Base-by-base conservation (phyloP, 1,139 yeast genomes). In the Hyphopichia pseudoburtonii region DNA sequence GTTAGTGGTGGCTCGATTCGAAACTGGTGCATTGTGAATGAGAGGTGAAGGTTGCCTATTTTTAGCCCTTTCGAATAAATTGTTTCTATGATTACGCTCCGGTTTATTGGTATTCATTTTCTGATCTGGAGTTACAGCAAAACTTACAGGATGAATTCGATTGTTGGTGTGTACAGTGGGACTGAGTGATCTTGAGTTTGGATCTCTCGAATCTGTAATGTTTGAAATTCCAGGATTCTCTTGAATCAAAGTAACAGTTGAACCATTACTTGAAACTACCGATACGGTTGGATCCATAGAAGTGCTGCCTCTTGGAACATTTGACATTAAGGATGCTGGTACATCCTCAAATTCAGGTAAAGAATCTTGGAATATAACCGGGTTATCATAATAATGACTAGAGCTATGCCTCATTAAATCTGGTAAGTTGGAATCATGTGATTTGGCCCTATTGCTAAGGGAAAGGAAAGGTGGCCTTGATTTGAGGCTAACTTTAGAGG, bases 351-450 rank as follows among this genome's bases (percentile, higher is more conserved):
- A 57, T 37, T 65, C 75, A 5, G 69, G 62, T 4, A 56, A 41
- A 19, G 57, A 54, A 32, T 56, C 62, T 28, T 60, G 64, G 41
- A 56, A 60, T 5, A 64, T 45, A 15, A 62, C 46, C 1, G 71
- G 66, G 16, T 52, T 50, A 17, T 55, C 56, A 18, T 27, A 12
- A 34, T 54, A 50, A 40, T 48, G 28, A 37, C 40, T n/a, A 29
- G 51, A 30, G 35, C 41, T 38, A 39, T 41, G 46, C 22, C 46
- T 38, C 2, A 47, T 47, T 32, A 60, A 52, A 14, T 54, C 46
- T 1, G 68, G 71, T 31, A 70, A 51, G 39, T 65, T 65, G 9
- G 75, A 69, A 34, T 72, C 77, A 43, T 72, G 74, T 2, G 77
- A 71, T 43, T 61, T 64, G 4, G 76, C 66, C 30, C 77, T 50